Conservation (phyloP, 805 yeast genomes). For the Lachancea waltii region DNA sequence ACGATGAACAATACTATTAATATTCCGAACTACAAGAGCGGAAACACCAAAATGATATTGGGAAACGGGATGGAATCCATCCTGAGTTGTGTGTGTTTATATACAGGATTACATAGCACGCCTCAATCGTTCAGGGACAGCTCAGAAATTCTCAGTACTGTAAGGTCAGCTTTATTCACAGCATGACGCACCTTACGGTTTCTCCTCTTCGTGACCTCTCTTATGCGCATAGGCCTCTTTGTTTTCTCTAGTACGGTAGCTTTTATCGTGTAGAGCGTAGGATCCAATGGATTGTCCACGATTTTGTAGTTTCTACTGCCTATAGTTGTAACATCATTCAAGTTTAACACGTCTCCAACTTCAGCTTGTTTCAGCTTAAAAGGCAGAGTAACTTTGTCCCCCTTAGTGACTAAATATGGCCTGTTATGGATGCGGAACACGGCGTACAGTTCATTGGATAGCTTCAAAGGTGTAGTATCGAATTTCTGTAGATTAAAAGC, state of each 20-base stretch:
- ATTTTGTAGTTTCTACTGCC: conserved; percentile 82
- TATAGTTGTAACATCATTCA: conserved; percentile 69
- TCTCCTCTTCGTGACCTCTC: conserved; percentile 74
- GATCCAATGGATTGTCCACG: conserved; percentile 48
- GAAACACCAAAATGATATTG: no score
- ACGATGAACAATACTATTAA: no score
- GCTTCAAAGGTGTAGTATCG: conserved; percentile 57
- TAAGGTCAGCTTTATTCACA: conserved; percentile 61
- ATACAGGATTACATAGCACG: no score
- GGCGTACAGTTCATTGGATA: conserved; percentile 71
- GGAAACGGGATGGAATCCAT: no score
- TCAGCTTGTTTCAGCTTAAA: conserved; percentile 67
- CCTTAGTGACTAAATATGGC: conserved; percentile 84
- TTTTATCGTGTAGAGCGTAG: conserved; percentile 49
- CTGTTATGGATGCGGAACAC: conserved; percentile 73
- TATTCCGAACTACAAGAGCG: no score
- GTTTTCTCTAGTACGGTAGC: conserved; percentile 87
- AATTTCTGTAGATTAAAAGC: conserved; percentile 4
- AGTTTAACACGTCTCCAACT: conserved; percentile 74
- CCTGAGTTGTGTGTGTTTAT: no score
- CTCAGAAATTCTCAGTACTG: conserved; percentile 72
- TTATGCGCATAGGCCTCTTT: conserved; percentile 65
- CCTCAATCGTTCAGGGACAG: conserved; percentile 42
- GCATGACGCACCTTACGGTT: conserved; percentile 66
- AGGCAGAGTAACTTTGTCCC: conserved; percentile 79